These are phyloP conservation scores for Cystobasidium slooffiae DNA, from an alignment of 1,284 basidiomycete species.

Conservation along the genomic window DNA sequence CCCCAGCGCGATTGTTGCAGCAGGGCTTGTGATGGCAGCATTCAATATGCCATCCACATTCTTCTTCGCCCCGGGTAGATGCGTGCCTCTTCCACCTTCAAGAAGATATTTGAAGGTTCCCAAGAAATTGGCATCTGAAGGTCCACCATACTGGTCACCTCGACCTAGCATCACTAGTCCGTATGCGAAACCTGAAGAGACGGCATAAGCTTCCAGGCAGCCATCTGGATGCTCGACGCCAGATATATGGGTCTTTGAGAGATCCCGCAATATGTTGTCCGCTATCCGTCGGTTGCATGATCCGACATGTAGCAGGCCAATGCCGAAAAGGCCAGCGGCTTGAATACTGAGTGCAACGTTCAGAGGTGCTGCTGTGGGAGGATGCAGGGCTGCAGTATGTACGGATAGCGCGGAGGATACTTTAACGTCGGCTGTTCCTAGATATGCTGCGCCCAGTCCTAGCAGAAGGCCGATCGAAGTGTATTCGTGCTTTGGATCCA, in stretches of 20 bases:
- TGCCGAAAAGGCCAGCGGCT: slow-evolving; percentile 81
- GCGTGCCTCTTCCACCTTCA: slow-evolving; percentile 47
- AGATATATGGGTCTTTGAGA: slow-evolving; percentile 74
- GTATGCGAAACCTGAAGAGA: slow-evolving; percentile 84
- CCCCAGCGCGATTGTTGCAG: slow-evolving; percentile 85
- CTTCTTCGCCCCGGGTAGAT: slow-evolving; percentile 49
- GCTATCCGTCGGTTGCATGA: slow-evolving; percentile 88
- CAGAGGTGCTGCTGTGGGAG: slow-evolving; percentile 81
- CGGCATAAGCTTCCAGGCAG: slow-evolving; percentile 87
- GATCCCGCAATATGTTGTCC: slow-evolving; percentile 83
- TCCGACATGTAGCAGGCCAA: slow-evolving; percentile 88
- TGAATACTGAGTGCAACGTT: slow-evolving; percentile 89
- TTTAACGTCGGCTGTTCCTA: slow-evolving; percentile 83
- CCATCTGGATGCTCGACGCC: slow-evolving; percentile 81
- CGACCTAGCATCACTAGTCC: slow-evolving; percentile 95
- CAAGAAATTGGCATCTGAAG: slow-evolving; percentile 35
- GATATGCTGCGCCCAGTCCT: slow-evolving; percentile 85
- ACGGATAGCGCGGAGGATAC: slow-evolving; percentile 90
- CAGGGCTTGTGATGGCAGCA: slow-evolving; percentile 83
- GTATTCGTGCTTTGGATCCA: slow-evolving; percentile 91
- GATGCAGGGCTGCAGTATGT: slow-evolving; percentile 88
- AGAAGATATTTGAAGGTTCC: slow-evolving; percentile 44
- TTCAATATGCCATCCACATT: slow-evolving; percentile 67
- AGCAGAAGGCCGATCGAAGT: slow-evolving; percentile 92
- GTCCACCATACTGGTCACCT: slow-evolving; percentile 54